Conservation (phyloP, 495 filamentous ascomycete genomes). For the Chaetomium fimeti region DNA sequence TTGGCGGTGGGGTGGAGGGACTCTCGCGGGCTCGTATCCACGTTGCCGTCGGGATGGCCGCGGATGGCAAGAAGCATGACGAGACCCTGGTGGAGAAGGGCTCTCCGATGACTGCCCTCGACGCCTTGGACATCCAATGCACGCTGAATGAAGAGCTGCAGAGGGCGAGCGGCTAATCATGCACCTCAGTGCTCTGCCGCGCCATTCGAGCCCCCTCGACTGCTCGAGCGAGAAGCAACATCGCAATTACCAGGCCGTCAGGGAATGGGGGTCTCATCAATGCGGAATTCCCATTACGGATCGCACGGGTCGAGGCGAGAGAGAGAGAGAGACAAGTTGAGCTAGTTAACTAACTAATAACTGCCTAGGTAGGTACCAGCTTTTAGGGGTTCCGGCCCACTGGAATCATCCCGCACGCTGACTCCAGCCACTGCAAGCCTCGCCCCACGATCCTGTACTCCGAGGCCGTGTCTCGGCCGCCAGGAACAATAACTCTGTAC, state of each 20-base stretch:
- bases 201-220: conserved; percentile 2
- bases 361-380: too few relatives aligned
- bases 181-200: conserved; percentile 7
- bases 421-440: conserved; percentile 15
- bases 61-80: conserved; percentile 1
- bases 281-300: conserved; percentile 6
- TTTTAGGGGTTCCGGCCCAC: conserved; percentile 12
- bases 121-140: conserved; percentile 18
- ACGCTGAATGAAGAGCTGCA: conserved; percentile 21
- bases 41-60: conserved; percentile 12
- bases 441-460: conserved; percentile 10
- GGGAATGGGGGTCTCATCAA: conserved; percentile 14
- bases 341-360: not conserved
- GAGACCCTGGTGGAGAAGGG: not conserved
- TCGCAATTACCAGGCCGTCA: conserved; percentile 24
- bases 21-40: conserved; percentile 15
- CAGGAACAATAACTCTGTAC: too few relatives aligned
- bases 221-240: conserved; percentile 17
- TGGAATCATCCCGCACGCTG: conserved; percentile 20
- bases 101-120: not conserved
- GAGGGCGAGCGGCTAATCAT: conserved; percentile 13
- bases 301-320: not conserved
- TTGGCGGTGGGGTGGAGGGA: not conserved
- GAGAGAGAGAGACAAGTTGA: too few relatives aligned
- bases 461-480: not conserved